A percentile compares a stretch with the other conserved stretches of the same genome.
Conservation (phyloP, 768 basidiomycete genomes). For the Bullera alba region DNA sequence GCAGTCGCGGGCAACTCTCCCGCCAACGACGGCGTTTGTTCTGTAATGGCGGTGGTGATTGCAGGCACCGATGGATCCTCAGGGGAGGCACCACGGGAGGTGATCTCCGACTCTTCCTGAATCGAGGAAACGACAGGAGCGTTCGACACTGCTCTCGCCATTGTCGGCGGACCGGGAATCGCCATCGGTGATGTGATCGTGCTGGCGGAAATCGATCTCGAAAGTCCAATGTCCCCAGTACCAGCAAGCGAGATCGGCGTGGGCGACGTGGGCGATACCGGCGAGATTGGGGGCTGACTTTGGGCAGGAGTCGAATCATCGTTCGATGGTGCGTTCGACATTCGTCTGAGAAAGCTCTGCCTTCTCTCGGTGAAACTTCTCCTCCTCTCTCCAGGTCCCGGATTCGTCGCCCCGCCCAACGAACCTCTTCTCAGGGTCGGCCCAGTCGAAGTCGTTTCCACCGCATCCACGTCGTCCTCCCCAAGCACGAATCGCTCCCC, state of each 20-base stretch:
- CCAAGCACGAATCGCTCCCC: conserved; percentile 19
- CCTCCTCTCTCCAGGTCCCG: not conserved
- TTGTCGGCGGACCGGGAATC: not conserved
- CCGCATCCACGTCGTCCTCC: not conserved
- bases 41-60: too few species aligned
- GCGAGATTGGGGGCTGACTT: not conserved
- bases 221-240: too few species aligned
- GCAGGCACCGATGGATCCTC: too few species aligned
- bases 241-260: not conserved
- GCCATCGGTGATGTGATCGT: not conserved
- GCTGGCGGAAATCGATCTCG: not conserved
- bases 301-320: not conserved
- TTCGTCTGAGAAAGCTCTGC: not conserved
- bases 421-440: not conserved
- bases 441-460: not conserved
- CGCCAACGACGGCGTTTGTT: not conserved
- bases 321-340: not conserved
- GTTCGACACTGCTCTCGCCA: not conserved
- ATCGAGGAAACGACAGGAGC: not conserved
- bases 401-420: too few species aligned
- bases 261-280: not conserved
- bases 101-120: not conserved
- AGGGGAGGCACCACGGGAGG: too few species aligned
- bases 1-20: not conserved
- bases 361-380: not conserved